Base-by-base conservation (phyloP, 2,329 filamentous ascomycete species). In the Ascochyta pisi region DNA sequence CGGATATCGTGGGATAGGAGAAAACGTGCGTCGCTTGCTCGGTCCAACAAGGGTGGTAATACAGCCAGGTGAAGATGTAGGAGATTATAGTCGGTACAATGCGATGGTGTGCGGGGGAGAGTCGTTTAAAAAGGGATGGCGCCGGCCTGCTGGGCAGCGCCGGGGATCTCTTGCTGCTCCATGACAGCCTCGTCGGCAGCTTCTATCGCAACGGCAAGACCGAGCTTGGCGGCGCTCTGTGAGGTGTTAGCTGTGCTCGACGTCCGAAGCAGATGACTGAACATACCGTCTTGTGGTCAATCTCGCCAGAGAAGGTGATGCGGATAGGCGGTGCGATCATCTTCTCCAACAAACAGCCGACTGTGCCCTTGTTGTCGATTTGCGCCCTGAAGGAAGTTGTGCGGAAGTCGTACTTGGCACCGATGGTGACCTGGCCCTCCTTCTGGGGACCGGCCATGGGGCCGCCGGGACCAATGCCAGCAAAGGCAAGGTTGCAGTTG, bases 391-490 rank as follows among this genome's bases (percentile, higher is more conserved):
- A 96, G 38, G 91, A 95, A 46, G 92, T 95, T 51, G 91, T 95
- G 73, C 91, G 87, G 86, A 99, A 99, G 77, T 97, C 94, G 80
- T 99, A 99, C 81, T 99, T 99, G 75, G 92, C 91, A 71, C 94
- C 95, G 69, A 98, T 85, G 50, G 93, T 92, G 50, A 96, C 93
- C 59, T 91, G 85, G 52, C 95, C 95, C 77, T 99, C 93, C 78
- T 92, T 94, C 76, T 88, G 86, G 50, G 67, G 68, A n/a, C 87
- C 87, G 57, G 84, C 86, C 70, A 91, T 91, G 61, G 86, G 85
- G 48, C 85, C 86, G 65, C 57, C 73, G 56, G 85, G 73, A 29
- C 87, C 82, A 29, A 86, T 83, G 26, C 80, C 80, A 23, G 84
- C 87, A 66, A 96, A 89, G 63, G 93, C 89, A 57, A 99, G 84